Evolutionary conservation across 2,329 filamentous ascomycete species (phyloP), one percentile per base, ranked within the genome.

Genomic region (Zalaria sp.): DNA sequence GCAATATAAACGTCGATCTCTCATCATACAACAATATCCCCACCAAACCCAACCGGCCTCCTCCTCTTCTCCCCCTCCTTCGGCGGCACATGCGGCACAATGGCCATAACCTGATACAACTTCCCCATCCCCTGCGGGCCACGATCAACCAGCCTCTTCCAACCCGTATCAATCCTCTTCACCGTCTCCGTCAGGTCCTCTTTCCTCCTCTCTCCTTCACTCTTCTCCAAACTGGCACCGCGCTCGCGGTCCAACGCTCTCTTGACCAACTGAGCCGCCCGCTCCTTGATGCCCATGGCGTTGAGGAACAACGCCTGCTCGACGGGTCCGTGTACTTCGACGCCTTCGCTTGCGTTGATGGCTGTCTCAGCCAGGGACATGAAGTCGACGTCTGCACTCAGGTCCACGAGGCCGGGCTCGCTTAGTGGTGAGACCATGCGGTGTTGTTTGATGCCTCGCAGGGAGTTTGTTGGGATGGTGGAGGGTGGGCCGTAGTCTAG

Each of bases 381-480:
- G 57, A 98, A 98, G 60, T 98, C 91, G 1, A 98, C 91, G 56
- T 98, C 89, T 1, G 84, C 89, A 49, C 80, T 87, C 25, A 98
- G 69, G 57, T 98, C 91, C 3, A 93, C 87, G 26, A 81, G 73
- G 0, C 91, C 91, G 0, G 91, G 83, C 4, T 76, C 69, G 1
- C 74, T 71, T 53, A 98, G 86, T 3, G 91, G 86, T 25, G 79
- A 87, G 37, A 93, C 82, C 25, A 73, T 71, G 25, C 70, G 67
- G 64, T 98, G 91, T 9, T 72, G 68, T 31, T 79, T 75, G 59
- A 98, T 96, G 25, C 91, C 91, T 28, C 91, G 82, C 25, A 98
- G 72, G 0, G 87, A 93, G 68, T 94, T 93, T 46, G 83, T 69
- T 3, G 91, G 91, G 38, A 98, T 79, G 0, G 75, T 83, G 44